A percentile compares a stretch with the other conserved stretches of the same genome.
These are phyloP conservation scores for Botryotinia calthae DNA, from an alignment of 2,329 filamentous ascomycete species.

Conservation along the genomic window DNA sequence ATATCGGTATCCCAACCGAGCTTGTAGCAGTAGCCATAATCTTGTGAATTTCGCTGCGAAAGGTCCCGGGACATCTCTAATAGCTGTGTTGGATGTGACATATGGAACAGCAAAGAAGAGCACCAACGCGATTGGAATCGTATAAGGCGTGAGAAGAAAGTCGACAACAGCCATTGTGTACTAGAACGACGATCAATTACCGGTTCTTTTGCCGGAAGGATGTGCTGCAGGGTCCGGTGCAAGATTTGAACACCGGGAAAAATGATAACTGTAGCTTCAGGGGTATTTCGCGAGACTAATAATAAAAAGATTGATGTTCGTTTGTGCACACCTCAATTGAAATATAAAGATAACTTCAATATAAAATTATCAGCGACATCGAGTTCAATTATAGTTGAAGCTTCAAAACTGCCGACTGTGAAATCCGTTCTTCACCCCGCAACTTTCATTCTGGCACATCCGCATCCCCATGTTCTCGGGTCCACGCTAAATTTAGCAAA, in stretches of 20 bases:
- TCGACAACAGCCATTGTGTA: constrained; percentile 39
- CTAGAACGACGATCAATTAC: background rate
- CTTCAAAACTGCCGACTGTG: constrained; percentile 1
- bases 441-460: background rate
- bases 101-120: constrained; percentile 39
- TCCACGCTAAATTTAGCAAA: background rate
- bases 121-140: constrained; percentile 47
- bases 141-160: constrained; percentile 48
- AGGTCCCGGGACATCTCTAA: constrained; percentile 48
- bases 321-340: background rate
- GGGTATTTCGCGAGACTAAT: background rate
- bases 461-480: background rate
- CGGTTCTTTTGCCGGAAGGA: background rate
- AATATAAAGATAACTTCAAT: background rate
- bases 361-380: constrained; percentile 5
- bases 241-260: background rate
- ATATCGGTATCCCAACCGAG: constrained; percentile 64
- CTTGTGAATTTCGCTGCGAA: constrained; percentile 66
- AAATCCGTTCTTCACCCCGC: constrained; percentile 13
- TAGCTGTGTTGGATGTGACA: constrained; percentile 33
- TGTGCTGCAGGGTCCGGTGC: background rate
- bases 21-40: constrained; percentile 71
- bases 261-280: background rate
- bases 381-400: constrained; percentile 16
- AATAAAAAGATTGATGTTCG: background rate